Evolutionary conservation across 2,329 filamentous ascomycete species (phyloP).

Genomic region (Trichoderma semiorbis): DNA sequence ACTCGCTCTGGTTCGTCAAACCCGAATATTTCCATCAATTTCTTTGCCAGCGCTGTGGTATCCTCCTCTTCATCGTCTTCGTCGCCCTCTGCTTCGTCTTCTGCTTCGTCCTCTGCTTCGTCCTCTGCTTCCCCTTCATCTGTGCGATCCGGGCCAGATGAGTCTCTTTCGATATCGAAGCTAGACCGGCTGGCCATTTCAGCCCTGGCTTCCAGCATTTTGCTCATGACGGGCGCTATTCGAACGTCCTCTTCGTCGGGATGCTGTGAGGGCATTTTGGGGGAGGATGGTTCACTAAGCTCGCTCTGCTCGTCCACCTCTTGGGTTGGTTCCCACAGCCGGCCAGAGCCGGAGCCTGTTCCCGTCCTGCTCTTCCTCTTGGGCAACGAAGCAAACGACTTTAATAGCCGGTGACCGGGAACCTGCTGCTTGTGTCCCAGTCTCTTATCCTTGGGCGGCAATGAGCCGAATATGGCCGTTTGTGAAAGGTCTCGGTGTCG

Average conservation of each 20-base stretch:
- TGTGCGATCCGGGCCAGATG: constrained; percentile 36
- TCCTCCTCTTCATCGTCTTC: constrained; percentile 41
- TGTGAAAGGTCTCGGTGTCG: constrained; percentile 39
- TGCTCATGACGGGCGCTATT: constrained; percentile 69
- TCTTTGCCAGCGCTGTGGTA: constrained; percentile 61
- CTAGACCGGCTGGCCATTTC: constrained; percentile 58
- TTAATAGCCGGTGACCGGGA: constrained; percentile 63
- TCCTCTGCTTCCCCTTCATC: constrained; percentile 27
- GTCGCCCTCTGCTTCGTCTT: constrained; percentile 22
- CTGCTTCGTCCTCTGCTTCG: constrained; percentile 25
- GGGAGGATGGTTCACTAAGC: constrained; percentile 24
- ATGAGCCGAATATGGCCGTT: constrained; percentile 39
- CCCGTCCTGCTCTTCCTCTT: constrained; percentile 43
- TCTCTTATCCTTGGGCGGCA: constrained; percentile 26
- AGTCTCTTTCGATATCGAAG: constrained; percentile 51
- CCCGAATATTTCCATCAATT: constrained; percentile 79
- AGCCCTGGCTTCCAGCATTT: constrained; percentile 70
- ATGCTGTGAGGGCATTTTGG: constrained; percentile 21
- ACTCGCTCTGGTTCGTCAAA: constrained; percentile 82
- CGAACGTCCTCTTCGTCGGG: constrained; percentile 40
- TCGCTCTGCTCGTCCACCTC: constrained; percentile 32
- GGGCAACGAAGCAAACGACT: constrained; percentile 61
- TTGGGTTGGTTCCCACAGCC: constrained; percentile 36
- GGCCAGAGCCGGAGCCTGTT: constrained; percentile 42
- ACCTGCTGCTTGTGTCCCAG: constrained; percentile 54